Percentiles rank a stretch among this genome's conserved stretches.
Conservation (phyloP, 1,284 basidiomycete species). For the Microbotryum violaceum region DNA sequence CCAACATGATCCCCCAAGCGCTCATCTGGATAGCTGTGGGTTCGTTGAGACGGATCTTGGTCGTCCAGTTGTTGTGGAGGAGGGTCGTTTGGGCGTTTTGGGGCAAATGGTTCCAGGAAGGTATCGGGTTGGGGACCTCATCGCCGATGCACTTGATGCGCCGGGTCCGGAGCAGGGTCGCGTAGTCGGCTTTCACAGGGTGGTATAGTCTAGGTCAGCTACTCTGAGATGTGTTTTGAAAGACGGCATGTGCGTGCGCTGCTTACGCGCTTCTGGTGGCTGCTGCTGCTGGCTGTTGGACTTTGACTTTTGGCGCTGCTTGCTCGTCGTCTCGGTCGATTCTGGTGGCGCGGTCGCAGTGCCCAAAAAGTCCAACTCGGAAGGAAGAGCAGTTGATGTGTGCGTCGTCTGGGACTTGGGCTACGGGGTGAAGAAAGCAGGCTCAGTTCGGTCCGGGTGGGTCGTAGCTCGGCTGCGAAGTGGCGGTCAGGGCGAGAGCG, state of each 20-base stretch:
- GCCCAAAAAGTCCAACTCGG: conserved; percentile 81
- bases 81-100: conserved; percentile 44
- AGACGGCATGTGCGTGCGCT: not conserved
- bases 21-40: conserved; percentile 42
- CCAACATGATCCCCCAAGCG: conserved; percentile 40
- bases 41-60: conserved; percentile 40
- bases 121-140: conserved; percentile 41
- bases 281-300: conserved; percentile 15
- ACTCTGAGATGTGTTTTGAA: too few relatives aligned
- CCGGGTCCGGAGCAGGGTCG: conserved; percentile 15
- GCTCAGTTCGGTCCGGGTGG: not conserved
- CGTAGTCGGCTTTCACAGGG: conserved; percentile 5
- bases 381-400: conserved; percentile 50
- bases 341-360: conserved; percentile 46
- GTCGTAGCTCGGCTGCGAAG: not conserved
- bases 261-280: not conserved
- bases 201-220: not conserved
- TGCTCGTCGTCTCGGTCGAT: conserved; percentile 24
- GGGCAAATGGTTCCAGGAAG: conserved; percentile 37
- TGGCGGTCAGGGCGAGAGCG: not conserved
- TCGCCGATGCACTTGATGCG: conserved; percentile 41
- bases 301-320: conserved; percentile 31
- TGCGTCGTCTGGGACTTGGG: not conserved
- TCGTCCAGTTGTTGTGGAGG: conserved; percentile 78
- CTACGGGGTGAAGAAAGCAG: not conserved